Conservation (phyloP, 257 asterid species). For the Coffea canephora region DNA sequence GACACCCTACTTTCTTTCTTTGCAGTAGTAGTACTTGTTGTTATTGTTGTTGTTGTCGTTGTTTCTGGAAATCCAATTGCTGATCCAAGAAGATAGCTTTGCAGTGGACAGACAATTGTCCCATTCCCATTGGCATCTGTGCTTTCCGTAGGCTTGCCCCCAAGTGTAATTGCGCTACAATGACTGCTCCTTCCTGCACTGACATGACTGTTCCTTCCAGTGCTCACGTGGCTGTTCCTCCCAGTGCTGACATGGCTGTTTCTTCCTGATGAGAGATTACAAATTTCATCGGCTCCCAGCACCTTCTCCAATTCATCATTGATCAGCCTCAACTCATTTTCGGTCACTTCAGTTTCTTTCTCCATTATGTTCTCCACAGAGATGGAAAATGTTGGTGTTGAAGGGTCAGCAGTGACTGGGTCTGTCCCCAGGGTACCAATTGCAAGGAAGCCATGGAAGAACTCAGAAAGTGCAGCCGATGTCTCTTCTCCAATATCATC, state of each 20-base stretch:
- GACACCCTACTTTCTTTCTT: conserved; percentile 75
- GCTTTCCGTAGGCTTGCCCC: conserved; percentile 56
- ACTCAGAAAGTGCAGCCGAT: conserved; percentile 56
- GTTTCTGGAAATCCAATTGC: conserved; percentile 60
- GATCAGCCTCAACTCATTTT: conserved; percentile 70
- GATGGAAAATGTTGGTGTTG: conserved; percentile 73
- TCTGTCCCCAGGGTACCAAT: conserved; percentile 90
- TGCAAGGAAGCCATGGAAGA: conserved; percentile 95
- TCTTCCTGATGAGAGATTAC: conserved; percentile 67
- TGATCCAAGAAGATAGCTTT: conserved; percentile 80
- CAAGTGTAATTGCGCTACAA: conserved; percentile 64
- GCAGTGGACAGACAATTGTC: conserved; percentile 68
- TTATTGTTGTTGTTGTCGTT: conserved; percentile 29
- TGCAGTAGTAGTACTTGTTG: conserved; percentile 33
- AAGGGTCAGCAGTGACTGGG: conserved; percentile 43
- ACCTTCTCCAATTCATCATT: conserved; percentile 92
- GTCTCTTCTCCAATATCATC: conserved; percentile 58
- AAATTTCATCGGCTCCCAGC: conserved; percentile 64
- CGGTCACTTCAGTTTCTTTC: conserved; percentile 78
- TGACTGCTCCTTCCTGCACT: conserved; percentile 48
- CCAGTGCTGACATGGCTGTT: conserved; percentile 76
- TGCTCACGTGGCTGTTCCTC: conserved; percentile 26
- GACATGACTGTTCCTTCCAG: conserved; percentile 30
- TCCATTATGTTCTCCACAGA: conserved; percentile 76
- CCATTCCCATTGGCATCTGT: conserved; percentile 49